These are phyloP conservation scores for Aspergillus spinulosporus DNA, from an alignment of 2,329 filamentous ascomycete species.

Conservation along the genomic window DNA sequence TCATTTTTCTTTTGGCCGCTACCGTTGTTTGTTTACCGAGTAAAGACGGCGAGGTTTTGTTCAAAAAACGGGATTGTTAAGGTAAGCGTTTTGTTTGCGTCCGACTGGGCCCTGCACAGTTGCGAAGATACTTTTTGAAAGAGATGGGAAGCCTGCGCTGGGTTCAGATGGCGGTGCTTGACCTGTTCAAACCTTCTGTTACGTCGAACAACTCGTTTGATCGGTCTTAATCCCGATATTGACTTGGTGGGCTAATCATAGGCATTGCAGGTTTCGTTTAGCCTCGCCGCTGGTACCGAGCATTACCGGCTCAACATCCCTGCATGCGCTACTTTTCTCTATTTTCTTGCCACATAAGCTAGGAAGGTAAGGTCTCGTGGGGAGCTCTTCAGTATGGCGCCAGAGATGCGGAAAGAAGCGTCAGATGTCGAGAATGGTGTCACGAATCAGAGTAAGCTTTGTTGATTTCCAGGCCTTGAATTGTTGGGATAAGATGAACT, in stretches of 20 bases:
- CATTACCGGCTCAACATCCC: not conserved
- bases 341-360: not conserved
- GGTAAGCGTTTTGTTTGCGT: conserved; percentile 11
- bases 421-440: conserved; percentile 16
- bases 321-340: not conserved
- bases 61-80: not conserved
- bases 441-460: conserved; percentile 19
- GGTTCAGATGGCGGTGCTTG: not conserved
- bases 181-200: not conserved
- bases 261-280: not conserved
- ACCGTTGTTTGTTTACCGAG: not conserved
- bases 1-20: not conserved
- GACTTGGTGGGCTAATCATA: not conserved
- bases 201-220: not conserved
- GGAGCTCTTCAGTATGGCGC: conserved; percentile 18
- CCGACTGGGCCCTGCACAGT: not conserved
- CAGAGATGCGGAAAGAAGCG: conserved; percentile 16
- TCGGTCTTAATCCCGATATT: not conserved
- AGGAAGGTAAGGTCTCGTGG: not conserved
- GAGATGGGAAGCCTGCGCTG: not conserved
- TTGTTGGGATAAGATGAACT: not conserved
- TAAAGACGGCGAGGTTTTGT: not conserved
- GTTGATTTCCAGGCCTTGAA: not conserved
- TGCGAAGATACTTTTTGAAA: conserved; percentile 1
- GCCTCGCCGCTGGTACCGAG: not conserved